Evolutionary conservation across 2,329 filamentous ascomycete genomes (phyloP).

Genomic region (Mycogone perniciosa): DNA sequence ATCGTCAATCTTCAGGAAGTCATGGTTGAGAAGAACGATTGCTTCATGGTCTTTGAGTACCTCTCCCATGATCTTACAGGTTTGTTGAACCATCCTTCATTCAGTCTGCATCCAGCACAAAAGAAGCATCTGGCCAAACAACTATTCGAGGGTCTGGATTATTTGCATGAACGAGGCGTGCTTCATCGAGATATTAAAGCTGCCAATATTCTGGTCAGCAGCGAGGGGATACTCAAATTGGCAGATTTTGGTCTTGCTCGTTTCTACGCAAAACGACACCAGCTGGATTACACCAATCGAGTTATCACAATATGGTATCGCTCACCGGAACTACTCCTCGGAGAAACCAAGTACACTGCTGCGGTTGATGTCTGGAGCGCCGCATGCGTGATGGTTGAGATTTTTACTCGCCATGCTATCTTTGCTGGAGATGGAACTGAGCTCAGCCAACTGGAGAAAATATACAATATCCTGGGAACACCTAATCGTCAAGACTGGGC

Average conservation of each 20-base stretch:
- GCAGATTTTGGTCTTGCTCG: conserved; percentile 94
- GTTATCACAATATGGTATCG: conserved; percentile 99
- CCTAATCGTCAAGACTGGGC: conserved; percentile 84
- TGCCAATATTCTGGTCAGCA: conserved; percentile 93
- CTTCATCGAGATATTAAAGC: conserved; percentile 97
- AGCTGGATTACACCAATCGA: conserved; percentile 94
- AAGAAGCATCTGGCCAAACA: conserved; percentile 92
- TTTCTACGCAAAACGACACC: conserved; percentile 88
- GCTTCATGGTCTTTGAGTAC: conserved; percentile 99
- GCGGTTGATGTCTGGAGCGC: conserved; percentile 96
- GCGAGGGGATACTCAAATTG: conserved; percentile 79
- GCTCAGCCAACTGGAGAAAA: conserved; percentile 90
- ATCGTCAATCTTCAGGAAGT: conserved; percentile 81
- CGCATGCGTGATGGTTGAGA: conserved; percentile 92
- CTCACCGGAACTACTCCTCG: conserved; percentile 81
- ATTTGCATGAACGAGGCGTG: conserved; percentile 87
- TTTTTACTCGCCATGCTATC: conserved; percentile 88
- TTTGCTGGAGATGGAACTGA: conserved; percentile 96
- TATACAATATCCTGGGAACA: conserved; percentile 88
- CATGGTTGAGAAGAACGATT: conserved; percentile 98
- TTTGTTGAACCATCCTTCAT: conserved; percentile 87
- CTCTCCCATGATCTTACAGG: conserved; percentile 93
- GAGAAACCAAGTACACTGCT: conserved; percentile 83
- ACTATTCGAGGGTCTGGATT: conserved; percentile 88
- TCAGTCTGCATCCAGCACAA: conserved; percentile 74